These are phyloP conservation scores for Coemansia sp. DNA, from an alignment of 192 early-diverging fungal species.

Conservation along the genomic window DNA sequence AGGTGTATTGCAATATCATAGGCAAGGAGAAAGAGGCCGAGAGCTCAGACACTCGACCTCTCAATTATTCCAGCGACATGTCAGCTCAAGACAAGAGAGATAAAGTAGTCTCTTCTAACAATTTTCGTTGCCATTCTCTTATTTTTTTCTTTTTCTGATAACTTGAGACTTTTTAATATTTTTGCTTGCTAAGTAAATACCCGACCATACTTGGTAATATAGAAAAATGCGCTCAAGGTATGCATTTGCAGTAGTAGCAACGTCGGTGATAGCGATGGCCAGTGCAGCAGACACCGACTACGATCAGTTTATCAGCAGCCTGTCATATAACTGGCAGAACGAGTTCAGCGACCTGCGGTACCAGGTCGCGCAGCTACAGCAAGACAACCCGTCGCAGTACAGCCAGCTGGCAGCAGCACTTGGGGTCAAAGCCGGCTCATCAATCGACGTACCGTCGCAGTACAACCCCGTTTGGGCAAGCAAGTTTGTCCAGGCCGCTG, in stretches of 20 bases:
- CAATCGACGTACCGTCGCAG: constrained; percentile 35
- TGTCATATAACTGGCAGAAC: constrained; percentile 52
- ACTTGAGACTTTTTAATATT: too few species aligned
- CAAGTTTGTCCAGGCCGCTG: constrained; percentile 39
- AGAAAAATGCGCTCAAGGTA: not conserved
- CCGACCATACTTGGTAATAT: constrained; percentile 5
- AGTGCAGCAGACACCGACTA: constrained; percentile 14
- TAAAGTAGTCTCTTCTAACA: not conserved
- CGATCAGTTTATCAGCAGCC: constrained; percentile 36
- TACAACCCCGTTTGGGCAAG: constrained; percentile 32
- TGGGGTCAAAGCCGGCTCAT: constrained; percentile 28
- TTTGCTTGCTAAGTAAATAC: too few species aligned
- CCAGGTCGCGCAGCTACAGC: constrained; percentile 42
- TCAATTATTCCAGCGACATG: not conserved
- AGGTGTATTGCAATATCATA: not conserved
- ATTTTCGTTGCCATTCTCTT: not conserved
- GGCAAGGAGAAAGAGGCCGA: not conserved
- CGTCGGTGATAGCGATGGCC: not conserved
- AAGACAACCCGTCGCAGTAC: constrained; percentile 35
- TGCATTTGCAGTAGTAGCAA: not conserved
- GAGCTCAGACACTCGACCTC: not conserved
- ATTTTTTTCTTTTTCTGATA: not conserved
- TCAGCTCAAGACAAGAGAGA: not conserved
- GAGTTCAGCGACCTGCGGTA: constrained; percentile 44
- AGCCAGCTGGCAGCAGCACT: constrained; percentile 25